These are phyloP conservation scores for Setomelanomma holmii DNA, from an alignment of 2,329 filamentous ascomycete species.

Conservation along the genomic window DNA sequence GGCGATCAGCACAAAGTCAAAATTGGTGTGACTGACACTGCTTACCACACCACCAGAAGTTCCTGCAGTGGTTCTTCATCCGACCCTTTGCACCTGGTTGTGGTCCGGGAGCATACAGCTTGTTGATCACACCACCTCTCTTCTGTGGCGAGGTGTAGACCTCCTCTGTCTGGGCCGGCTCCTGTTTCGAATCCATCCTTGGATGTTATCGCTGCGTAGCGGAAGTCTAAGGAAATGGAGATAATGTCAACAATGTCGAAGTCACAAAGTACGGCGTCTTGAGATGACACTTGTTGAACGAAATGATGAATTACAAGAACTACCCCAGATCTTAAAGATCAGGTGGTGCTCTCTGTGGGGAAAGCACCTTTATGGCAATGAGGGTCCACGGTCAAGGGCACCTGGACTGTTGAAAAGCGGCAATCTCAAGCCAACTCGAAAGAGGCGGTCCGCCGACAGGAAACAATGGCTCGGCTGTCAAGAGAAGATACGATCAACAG, in stretches of 20 bases:
- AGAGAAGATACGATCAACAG: slow-evolving; percentile 36
- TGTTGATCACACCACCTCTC: slow-evolving; percentile 41
- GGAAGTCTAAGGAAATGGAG: not conserved
- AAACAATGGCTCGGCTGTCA: slow-evolving; percentile 24
- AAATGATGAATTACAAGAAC: not conserved
- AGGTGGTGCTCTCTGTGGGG: slow-evolving; percentile 31
- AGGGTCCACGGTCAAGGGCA: slow-evolving; percentile 27
- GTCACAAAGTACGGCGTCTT: not conserved
- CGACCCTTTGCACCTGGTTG: slow-evolving; percentile 39
- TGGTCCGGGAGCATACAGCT: slow-evolving; percentile 42
- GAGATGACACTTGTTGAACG: not conserved
- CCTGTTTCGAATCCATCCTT: slow-evolving; percentile 36
- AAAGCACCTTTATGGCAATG: slow-evolving; percentile 28
- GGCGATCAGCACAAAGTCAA: slow-evolving; percentile 5
- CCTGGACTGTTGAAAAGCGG: slow-evolving; percentile 28
- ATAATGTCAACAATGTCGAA: not conserved
- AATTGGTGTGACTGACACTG: not conserved
- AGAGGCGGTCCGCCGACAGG: slow-evolving; percentile 23
- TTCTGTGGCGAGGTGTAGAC: slow-evolving; percentile 25
- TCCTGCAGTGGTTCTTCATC: slow-evolving; percentile 47
- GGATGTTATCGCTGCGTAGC: not conserved
- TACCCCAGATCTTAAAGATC: slow-evolving; percentile 15
- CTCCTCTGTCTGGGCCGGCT: slow-evolving; percentile 20
- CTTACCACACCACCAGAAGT: slow-evolving; percentile 50
- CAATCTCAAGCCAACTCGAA: slow-evolving; percentile 24